A percentile compares a stretch with the other conserved stretches of the same genome.
These are phyloP conservation scores for Tetracentron sinense DNA, from an alignment of 164 flowering plant species.

Conservation along the genomic window DNA sequence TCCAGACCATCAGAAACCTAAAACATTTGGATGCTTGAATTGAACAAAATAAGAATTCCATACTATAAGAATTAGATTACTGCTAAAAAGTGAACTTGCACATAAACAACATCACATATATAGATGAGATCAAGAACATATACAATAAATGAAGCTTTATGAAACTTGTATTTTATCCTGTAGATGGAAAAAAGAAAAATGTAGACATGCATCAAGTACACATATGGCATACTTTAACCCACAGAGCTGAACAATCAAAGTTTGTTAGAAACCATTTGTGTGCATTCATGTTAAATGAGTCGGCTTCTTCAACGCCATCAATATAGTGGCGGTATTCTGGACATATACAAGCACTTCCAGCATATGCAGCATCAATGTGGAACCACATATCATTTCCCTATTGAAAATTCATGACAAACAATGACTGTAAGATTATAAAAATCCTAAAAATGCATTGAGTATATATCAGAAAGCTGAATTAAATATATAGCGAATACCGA, in stretches of 20 bases:
- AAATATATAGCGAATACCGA: background rate
- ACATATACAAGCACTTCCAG: slow-evolving; percentile 97
- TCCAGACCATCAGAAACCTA: background rate
- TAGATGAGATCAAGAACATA: background rate
- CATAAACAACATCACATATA: background rate
- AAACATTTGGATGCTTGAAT: background rate
- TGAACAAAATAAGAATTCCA: background rate
- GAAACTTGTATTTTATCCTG: background rate
- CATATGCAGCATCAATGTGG: slow-evolving; percentile 96
- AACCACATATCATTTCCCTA: slow-evolving; percentile 77
- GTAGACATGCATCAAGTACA: slow-evolving; percentile 3
- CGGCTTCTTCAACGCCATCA: slow-evolving; percentile 84
- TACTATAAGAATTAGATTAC: background rate
- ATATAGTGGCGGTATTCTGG: slow-evolving; percentile 80
- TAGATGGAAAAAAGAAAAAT: background rate
- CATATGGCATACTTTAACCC: slow-evolving; percentile 67
- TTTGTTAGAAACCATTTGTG: slow-evolving; percentile 95
- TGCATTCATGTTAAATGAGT: slow-evolving; percentile 92
- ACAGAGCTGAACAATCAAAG: slow-evolving; percentile 86
- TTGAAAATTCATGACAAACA: slow-evolving; percentile 13
- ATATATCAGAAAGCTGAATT: background rate
- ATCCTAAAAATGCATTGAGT: background rate
- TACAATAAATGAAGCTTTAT: slow-evolving; percentile 1
- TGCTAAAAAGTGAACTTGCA: background rate
- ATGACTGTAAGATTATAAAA: background rate